Percentiles rank a stretch among this genome's conserved stretches.
These are phyloP conservation scores for Leccinum subtestaceum DNA, from an alignment of 768 basidiomycete species.

Conservation along the genomic window DNA sequence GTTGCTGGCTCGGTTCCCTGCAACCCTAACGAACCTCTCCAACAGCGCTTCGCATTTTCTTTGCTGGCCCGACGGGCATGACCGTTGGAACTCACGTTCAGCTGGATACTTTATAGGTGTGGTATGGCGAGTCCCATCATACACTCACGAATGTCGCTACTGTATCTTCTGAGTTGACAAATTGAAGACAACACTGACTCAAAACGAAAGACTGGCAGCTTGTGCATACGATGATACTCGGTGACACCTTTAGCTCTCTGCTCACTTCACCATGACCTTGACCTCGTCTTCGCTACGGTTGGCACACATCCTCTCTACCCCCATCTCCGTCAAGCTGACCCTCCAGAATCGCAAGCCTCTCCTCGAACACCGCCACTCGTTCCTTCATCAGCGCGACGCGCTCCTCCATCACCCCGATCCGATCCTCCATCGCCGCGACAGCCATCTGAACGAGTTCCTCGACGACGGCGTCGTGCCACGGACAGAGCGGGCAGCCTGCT, in stretches of 20 bases:
- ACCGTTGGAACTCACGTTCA: slow-evolving; percentile 17
- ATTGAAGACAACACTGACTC: too few species aligned
- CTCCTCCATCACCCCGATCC: not conserved
- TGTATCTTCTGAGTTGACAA: too few species aligned
- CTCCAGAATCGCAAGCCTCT: not conserved
- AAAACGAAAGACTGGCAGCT: too few species aligned
- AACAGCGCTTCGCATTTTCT: slow-evolving; percentile 26
- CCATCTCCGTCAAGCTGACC: not conserved
- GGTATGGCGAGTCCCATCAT: slow-evolving; percentile 21
- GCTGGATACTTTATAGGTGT: slow-evolving; percentile 24
- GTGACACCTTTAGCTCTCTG: too few species aligned
- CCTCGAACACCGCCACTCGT: not conserved
- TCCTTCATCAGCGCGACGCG: not conserved
- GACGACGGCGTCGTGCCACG: not conserved
- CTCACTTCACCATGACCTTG: too few species aligned
- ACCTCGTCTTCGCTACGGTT: not conserved
- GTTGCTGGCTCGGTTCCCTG: slow-evolving; percentile 27
- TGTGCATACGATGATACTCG: too few species aligned
- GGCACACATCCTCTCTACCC: not conserved
- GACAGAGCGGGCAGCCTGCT: not conserved
- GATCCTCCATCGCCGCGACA: not conserved
- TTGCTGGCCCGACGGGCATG: too few species aligned
- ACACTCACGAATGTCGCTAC: slow-evolving; percentile 19
- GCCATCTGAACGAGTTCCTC: not conserved
- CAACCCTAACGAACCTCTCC: slow-evolving; percentile 28